Evolutionary conservation across 2,329 filamentous ascomycete genomes (phyloP).

Genomic region (Malbranchea zuffiana): DNA sequence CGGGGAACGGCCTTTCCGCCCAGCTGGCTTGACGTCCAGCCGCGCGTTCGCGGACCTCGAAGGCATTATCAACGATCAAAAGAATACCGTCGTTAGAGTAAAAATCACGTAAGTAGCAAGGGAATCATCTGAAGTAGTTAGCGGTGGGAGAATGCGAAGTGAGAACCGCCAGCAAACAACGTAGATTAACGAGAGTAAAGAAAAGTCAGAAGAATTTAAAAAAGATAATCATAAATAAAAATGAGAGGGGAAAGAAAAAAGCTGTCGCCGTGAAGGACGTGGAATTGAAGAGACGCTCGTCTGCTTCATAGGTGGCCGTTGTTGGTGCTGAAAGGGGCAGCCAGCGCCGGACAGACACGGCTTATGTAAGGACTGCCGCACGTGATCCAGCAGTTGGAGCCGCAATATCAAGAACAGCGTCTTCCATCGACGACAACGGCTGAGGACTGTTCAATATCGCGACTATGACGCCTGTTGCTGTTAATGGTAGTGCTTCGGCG

Average conservation of each 20-base stretch:
- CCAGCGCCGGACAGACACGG: no score
- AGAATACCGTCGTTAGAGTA: slow-evolving; percentile 5
- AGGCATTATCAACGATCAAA: slow-evolving; percentile 15
- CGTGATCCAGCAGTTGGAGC: slow-evolving; percentile 7
- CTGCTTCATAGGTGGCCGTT: no score
- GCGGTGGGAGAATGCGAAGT: background rate
- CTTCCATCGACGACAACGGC: background rate
- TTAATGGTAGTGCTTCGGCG: slow-evolving; percentile 27
- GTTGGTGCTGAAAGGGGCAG: no score
- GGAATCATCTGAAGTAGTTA: slow-evolving; percentile 4
- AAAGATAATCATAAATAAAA: slow-evolving; percentile 20
- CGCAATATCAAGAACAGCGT: background rate
- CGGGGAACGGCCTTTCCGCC: slow-evolving; percentile 26
- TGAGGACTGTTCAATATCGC: background rate
- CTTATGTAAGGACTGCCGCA: no score
- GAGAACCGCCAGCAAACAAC: slow-evolving; percentile 11
- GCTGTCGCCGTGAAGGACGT: no score
- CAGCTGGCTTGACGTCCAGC: slow-evolving; percentile 28
- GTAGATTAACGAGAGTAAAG: slow-evolving; percentile 28
- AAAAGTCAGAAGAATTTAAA: slow-evolving; percentile 25
- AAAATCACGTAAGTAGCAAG: slow-evolving; percentile 3
- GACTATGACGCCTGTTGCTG: slow-evolving; percentile 31
- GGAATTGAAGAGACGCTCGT: no score
- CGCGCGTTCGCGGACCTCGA: slow-evolving; percentile 22
- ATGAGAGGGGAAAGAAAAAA: slow-evolving; percentile 16